Evolutionary conservation across 305 asterid genomes (phyloP), one percentile per base, ranked within the genome.

Genomic region (Withania somnifera): DNA sequence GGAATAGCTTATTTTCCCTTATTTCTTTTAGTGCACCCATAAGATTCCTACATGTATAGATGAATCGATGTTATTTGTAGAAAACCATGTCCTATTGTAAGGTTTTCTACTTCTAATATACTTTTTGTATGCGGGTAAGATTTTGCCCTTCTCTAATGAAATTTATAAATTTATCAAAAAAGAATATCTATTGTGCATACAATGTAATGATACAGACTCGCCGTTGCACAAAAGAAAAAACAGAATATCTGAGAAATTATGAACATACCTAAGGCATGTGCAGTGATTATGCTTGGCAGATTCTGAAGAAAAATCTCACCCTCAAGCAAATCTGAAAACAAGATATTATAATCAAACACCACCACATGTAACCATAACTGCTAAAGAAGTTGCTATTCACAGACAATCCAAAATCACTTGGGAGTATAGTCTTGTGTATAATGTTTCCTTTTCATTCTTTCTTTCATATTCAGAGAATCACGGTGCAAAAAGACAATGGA

Each of bases 301-400:
- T 95, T 95, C 89, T 95, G 99, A 68, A 95, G 98, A 90, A 95
- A 95, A 87, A 95, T 94, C 85, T 95, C 97, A 67, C 99, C 98
- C 90, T 92, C 98, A 15, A 94, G 98, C 89, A 96, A 69, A 84
- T 90, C 99, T 94, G 94, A 71, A 85, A 84, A 61, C 66, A 78
- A 84, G 81, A 69, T 52, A 78, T 58, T 34, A 67, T 80, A 66
- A 81, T 81, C 76, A 79, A 79, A 60, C 60, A 14, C 11, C 28
- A 1, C 78, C 28, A 38, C 20, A 34, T 71, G 38, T 11, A 60
- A 9, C 28, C 28, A 50, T 11, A 4, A 26, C 61, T 75, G 4
- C 63, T 9, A 28, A 75, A 51, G 11, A 75, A 75, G 63, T 51
- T 75, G 2, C 30, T 51, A 28, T 50, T 17, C 14, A 17, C 30